A percentile compares a stretch with the other conserved stretches of the same genome.
Conservation (phyloP, 2,329 filamentous ascomycete species). For the Aureobasidium sp. region DNA sequence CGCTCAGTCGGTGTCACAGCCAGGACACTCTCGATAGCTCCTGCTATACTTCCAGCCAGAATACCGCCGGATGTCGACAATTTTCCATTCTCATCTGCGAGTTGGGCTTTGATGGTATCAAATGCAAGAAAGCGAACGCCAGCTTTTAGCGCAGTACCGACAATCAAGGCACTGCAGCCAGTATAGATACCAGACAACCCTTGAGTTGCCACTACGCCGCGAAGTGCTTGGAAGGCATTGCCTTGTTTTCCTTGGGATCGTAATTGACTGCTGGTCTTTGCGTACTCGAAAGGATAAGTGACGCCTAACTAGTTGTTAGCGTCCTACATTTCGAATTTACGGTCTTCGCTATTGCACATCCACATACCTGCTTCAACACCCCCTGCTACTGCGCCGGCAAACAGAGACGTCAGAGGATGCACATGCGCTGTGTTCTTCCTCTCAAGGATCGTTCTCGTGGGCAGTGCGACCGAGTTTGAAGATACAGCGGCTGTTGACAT, state of each 20-base stretch:
- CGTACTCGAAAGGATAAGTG: constrained; percentile 33
- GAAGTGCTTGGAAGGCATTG: constrained; percentile 22
- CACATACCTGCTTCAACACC: constrained; percentile 39
- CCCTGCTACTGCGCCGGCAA: constrained; percentile 44
- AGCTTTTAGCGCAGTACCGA: constrained; percentile 25
- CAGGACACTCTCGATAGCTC: constrained; percentile 21
- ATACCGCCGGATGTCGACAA: constrained; percentile 21
- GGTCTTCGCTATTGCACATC: background rate
- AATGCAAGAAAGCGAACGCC: constrained; percentile 26
- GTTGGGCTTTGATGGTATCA: constrained; percentile 21
- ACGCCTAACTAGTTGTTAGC: constrained; percentile 18
- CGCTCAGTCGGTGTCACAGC: constrained; percentile 26
- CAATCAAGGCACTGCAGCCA: constrained; percentile 22
- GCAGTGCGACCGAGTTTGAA: background rate
- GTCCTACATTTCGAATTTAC: background rate
- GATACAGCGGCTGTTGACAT: background rate
- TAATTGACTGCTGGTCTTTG: constrained; percentile 27
- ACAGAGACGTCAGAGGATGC: constrained; percentile 23
- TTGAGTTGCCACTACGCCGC: constrained; percentile 16
- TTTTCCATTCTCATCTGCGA: constrained; percentile 21
- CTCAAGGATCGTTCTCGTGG: background rate
- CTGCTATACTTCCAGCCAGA: constrained; percentile 23
- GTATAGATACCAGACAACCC: constrained; percentile 25
- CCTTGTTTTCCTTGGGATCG: constrained; percentile 13
- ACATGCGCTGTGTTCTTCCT: constrained; percentile 30